Base-by-base conservation (phyloP, 371 early-diverging fungal species). In the Mortierella sp. region DNA sequence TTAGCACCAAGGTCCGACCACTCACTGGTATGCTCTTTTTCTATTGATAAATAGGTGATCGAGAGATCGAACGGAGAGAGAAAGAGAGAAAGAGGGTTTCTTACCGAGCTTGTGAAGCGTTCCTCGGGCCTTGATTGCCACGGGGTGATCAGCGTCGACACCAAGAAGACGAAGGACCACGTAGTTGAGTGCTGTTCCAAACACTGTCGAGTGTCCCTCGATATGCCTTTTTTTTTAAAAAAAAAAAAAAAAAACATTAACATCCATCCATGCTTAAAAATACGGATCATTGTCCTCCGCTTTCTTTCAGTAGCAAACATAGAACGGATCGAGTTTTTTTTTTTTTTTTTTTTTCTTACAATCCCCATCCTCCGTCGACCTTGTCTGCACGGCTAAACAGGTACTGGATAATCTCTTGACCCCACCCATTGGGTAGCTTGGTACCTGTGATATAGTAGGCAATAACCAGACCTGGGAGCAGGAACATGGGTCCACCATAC, bases 401-500 rank as follows among this genome's bases (percentile, higher is more conserved):
- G 82, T 98, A 99, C 37, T 96, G 91, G 55, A 94, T 92, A 62
- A 98, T 82, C 86, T 98, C 99, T 5, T 87, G 84, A 21, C 85
- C 84, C 74, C 84, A 85, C 26, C 82, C 82, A 9, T 91, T 87
- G 56, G 84, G 86, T 9, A 94, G 71, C 57, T 85, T 84, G n/a
- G 84, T 81, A 7, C 90, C 88, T 0, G 97, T 94, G 63, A 97
- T 88, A 74, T 97, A 96, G 81, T 92, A 90, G 60, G 91, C 79
- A 64, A 99, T 94, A 46, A 92, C 86, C 11, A 97, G 70, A 14
- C 98, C 98, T 16, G 96, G 96, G 23, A 96, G 86, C 62, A 98
- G 82, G 82, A 99, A 99, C 94, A 98, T 92, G 28, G 99, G 98
- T 4, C 99, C 99, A 64, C 97, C 98, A 82, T 98, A 98, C 70